These are phyloP conservation scores for Beauveria asiatica DNA, from an alignment of 2,329 filamentous ascomycete species.

Conservation along the genomic window DNA sequence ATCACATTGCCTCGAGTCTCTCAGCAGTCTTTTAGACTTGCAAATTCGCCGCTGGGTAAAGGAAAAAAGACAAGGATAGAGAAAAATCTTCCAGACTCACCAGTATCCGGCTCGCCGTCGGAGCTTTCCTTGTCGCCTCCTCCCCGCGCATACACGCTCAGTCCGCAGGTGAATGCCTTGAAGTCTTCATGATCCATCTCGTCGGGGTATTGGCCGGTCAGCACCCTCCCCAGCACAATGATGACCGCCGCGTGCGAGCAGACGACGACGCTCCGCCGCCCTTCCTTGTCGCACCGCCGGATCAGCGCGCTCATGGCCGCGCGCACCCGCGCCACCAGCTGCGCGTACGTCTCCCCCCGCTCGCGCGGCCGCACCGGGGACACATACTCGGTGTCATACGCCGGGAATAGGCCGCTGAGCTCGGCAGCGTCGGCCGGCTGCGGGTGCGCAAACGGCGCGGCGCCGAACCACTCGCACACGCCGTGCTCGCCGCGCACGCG, in stretches of 20 bases:
- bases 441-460: constrained; percentile 78
- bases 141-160: constrained; percentile 51
- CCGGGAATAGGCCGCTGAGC: constrained; percentile 61
- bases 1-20: neutral
- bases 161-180: constrained; percentile 70
- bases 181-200: constrained; percentile 72
- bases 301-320: constrained; percentile 63
- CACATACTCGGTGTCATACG: constrained; percentile 47
- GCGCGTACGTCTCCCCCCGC: constrained; percentile 69
- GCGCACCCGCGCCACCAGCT: constrained; percentile 74
- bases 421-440: constrained; percentile 56
- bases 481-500: constrained; percentile 48
- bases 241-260: constrained; percentile 86
- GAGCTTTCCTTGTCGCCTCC: neutral
- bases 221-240: constrained; percentile 73
- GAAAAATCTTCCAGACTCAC: neutral
- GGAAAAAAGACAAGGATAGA: neutral
- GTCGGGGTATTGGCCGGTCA: constrained; percentile 71
- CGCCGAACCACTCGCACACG: constrained; percentile 83
- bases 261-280: constrained; percentile 63
- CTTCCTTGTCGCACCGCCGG: constrained; percentile 59
- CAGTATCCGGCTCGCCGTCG: neutral
- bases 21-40: neutral
- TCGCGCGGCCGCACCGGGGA: constrained; percentile 57
- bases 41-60: neutral